These are phyloP conservation scores for Kwoniella botswanensis DNA, from an alignment of 768 basidiomycete species.

Conservation along the genomic window DNA sequence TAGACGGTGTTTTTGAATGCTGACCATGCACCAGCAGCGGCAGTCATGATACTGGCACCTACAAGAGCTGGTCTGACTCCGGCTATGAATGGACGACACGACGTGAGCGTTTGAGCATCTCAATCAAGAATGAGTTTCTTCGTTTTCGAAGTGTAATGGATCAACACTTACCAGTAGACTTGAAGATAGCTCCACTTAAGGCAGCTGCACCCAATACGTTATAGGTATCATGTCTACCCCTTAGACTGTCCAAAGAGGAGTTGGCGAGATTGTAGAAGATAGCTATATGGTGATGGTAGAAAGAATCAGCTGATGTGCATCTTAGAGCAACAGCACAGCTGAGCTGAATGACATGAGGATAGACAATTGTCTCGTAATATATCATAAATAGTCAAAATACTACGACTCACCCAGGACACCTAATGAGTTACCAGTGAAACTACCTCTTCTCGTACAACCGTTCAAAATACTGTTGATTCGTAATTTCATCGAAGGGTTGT, in stretches of 20 bases:
- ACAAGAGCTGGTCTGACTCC: constrained; percentile 87
- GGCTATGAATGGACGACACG: constrained; percentile 63
- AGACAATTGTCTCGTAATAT: too few species aligned
- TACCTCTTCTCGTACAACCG: constrained; percentile 93
- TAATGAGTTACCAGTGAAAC: constrained; percentile 97
- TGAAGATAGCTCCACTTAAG: constrained; percentile 86
- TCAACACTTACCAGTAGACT: constrained; percentile 78
- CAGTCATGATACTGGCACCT: constrained; percentile 86
- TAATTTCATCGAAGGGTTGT: constrained; percentile 63
- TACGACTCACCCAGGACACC: constrained; percentile 85
- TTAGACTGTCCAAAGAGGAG: constrained; percentile 83
- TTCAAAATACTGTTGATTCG: constrained; percentile 97
- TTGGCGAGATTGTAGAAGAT: constrained; percentile 96
- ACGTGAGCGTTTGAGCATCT: constrained; percentile 35
- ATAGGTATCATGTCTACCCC: constrained; percentile 87
- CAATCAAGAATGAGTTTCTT: not conserved
- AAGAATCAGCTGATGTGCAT: constrained; percentile 3
- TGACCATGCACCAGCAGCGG: constrained; percentile 90
- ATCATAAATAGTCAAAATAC: not conserved
- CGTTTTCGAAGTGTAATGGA: constrained; percentile 44
- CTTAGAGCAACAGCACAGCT: too few species aligned
- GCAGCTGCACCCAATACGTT: constrained; percentile 93
- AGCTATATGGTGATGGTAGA: constrained; percentile 63
- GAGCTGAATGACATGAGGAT: too few species aligned
- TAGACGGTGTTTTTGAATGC: constrained; percentile 73